Evolutionary conservation across 2,329 filamentous ascomycete genomes (phyloP).

Genomic region (Kalmusia sp.): DNA sequence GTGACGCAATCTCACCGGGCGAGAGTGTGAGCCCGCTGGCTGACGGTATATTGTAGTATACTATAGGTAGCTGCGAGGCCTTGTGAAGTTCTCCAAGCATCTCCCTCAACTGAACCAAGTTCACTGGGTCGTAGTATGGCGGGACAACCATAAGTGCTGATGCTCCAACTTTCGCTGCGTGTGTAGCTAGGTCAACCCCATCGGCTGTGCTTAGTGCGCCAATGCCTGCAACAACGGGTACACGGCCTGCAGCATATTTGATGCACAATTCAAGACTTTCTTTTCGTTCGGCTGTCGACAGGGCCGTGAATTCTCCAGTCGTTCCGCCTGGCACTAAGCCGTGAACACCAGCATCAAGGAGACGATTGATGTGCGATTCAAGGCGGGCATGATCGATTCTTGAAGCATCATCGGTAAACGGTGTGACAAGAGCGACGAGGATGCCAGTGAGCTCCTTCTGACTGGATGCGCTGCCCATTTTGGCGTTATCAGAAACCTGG

Average conservation of each 20-base stretch:
- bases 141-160: conserved; percentile 58
- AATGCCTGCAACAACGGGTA: conserved; percentile 53
- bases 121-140: conserved; percentile 58
- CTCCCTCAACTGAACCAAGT: conserved; percentile 49
- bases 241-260: conserved; percentile 49
- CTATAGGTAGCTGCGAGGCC: conserved; percentile 52
- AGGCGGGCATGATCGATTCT: conserved; percentile 51
- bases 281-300: conserved; percentile 55
- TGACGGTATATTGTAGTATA: conserved; percentile 61
- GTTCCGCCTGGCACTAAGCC: conserved; percentile 60
- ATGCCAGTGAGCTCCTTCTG: conserved; percentile 46
- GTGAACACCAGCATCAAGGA: conserved; percentile 55
- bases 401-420: conserved; percentile 53
- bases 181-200: conserved; percentile 50
- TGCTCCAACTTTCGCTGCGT: conserved; percentile 50
- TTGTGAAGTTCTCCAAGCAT: conserved; percentile 51
- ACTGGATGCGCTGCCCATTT: conserved; percentile 5
- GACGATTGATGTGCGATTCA: conserved; percentile 54
- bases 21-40: conserved; percentile 54
- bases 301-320: conserved; percentile 58
- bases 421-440: conserved; percentile 58
- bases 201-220: conserved; percentile 54
- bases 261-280: conserved; percentile 49
- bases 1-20: conserved; percentile 52
- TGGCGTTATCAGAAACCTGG: neutral